Evolutionary conservation across 1,284 basidiomycete genomes (phyloP).

Genomic region (Malassezia japonica): DNA sequence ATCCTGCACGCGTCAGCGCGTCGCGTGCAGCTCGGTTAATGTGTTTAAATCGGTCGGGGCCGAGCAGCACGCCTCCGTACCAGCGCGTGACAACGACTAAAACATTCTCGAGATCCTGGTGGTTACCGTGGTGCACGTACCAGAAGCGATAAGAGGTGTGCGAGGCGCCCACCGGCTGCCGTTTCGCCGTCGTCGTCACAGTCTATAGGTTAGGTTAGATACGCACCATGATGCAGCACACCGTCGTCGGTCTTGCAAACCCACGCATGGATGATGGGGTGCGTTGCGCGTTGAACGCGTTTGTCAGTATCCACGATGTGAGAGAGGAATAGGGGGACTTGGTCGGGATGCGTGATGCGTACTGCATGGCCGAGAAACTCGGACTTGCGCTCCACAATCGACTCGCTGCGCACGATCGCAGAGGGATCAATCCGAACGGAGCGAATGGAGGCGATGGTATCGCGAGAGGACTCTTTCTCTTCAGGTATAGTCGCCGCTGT

Average conservation of each 20-base stretch:
- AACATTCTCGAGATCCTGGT: slow-evolving; percentile 29
- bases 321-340: slow-evolving; percentile 34
- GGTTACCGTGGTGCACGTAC: slow-evolving; percentile 12
- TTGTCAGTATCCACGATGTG: slow-evolving; percentile 29
- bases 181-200: slow-evolving; percentile 48
- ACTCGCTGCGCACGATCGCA: slow-evolving; percentile 25
- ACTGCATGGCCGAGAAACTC: slow-evolving; percentile 47
- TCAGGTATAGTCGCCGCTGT: no score
- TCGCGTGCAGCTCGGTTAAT: slow-evolving; percentile 41
- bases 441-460: no score
- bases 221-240: slow-evolving; percentile 30
- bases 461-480: background rate
- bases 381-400: slow-evolving; percentile 45
- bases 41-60: slow-evolving; percentile 44
- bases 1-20: slow-evolving; percentile 31
- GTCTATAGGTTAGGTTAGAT: slow-evolving; percentile 17
- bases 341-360: slow-evolving; percentile 26
- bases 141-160: slow-evolving; percentile 43
- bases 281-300: slow-evolving; percentile 38
- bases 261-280: slow-evolving; percentile 47
- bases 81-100: slow-evolving; percentile 46
- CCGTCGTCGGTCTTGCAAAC: slow-evolving; percentile 31
- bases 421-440: no score
- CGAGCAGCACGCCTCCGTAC: slow-evolving; percentile 42
- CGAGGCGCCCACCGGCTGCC: slow-evolving; percentile 46